Conservation (phyloP, 192 early-diverging fungal species). For the Phycomyces nitens region DNA sequence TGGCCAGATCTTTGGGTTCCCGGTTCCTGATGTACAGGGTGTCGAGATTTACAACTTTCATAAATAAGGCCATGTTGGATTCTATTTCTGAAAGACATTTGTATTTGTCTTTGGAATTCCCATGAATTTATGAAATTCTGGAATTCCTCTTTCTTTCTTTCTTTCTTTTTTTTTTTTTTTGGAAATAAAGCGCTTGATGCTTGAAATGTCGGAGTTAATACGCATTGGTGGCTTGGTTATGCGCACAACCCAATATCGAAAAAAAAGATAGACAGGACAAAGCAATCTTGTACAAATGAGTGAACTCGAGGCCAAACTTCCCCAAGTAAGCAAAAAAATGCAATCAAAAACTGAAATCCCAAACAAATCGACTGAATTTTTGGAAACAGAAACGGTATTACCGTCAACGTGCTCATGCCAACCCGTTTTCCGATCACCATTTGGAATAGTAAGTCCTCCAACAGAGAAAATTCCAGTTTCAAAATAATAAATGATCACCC, state of each 20-base stretch:
- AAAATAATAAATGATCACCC: background rate
- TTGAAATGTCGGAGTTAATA: no score
- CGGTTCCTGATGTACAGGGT: constrained; percentile 43
- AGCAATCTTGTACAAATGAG: constrained; percentile 5
- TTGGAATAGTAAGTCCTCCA: constrained; percentile 74
- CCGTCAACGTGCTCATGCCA: constrained; percentile 91
- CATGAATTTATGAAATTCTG: no score
- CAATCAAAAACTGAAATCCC: background rate
- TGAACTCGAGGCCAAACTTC: constrained; percentile 28
- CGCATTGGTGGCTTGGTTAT: no score
- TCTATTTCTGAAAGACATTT: no score
- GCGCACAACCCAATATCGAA: no score
- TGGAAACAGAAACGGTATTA: constrained; percentile 73
- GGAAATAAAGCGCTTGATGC: no score
- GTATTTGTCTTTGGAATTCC: no score
- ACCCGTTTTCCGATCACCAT: constrained; percentile 93
- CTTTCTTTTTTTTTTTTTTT: no score
- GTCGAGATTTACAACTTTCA: constrained; percentile 29
- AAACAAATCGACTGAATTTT: background rate
- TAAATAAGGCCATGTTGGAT: background rate
- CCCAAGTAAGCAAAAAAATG: constrained; percentile 12
- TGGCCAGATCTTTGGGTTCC: constrained; percentile 61
- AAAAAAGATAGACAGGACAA: no score
- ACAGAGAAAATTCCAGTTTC: background rate
- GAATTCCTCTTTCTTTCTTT: no score